Evolutionary conservation across 345 rosid species (phyloP).

Genomic region (Lagerstroemia speciosa): DNA sequence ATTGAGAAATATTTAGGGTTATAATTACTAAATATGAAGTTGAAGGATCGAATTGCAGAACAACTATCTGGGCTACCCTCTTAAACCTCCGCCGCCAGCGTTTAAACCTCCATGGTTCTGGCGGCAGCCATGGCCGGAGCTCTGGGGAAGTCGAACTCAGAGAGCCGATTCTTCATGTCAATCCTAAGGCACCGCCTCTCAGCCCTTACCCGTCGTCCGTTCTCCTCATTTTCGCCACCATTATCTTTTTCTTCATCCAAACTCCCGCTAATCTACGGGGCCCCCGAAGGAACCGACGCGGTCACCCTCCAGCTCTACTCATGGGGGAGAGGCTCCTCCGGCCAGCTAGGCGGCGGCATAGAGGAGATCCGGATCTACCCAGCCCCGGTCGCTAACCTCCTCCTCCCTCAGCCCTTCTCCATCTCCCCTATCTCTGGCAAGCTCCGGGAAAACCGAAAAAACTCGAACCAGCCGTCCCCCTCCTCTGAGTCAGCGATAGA

Average conservation of each 20-base stretch:
- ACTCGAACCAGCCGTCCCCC: not conserved
- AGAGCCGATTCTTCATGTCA: slow-evolving; percentile 6
- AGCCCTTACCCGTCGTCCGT: slow-evolving; percentile 11
- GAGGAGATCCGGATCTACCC: slow-evolving; percentile 76
- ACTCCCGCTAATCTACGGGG: slow-evolving; percentile 35
- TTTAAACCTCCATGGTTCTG: not conserved
- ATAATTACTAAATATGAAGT: not conserved
- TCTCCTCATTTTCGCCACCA: slow-evolving; percentile 12
- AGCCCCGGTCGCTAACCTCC: slow-evolving; percentile 49
- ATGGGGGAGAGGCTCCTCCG: slow-evolving; percentile 93
- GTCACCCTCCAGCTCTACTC: slow-evolving; percentile 60
- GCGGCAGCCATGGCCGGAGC: slow-evolving; percentile 4
- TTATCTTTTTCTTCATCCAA: slow-evolving; percentile 20
- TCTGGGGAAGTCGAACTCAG: not conserved
- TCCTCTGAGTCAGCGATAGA: slow-evolving; percentile 5
- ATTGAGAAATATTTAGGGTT: too few species aligned
- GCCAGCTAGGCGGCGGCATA: slow-evolving; percentile 88
- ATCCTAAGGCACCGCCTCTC: slow-evolving; percentile 16
- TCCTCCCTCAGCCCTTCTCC: slow-evolving; percentile 32
- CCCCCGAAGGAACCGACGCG: slow-evolving; percentile 28
- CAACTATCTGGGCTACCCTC: not conserved
- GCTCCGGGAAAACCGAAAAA: slow-evolving; percentile 6
- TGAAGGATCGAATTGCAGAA: not conserved
- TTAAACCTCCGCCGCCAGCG: not conserved
- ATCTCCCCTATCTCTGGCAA: slow-evolving; percentile 56